Conservation (phyloP, 305 asterid genomes). For the Withania somnifera region DNA sequence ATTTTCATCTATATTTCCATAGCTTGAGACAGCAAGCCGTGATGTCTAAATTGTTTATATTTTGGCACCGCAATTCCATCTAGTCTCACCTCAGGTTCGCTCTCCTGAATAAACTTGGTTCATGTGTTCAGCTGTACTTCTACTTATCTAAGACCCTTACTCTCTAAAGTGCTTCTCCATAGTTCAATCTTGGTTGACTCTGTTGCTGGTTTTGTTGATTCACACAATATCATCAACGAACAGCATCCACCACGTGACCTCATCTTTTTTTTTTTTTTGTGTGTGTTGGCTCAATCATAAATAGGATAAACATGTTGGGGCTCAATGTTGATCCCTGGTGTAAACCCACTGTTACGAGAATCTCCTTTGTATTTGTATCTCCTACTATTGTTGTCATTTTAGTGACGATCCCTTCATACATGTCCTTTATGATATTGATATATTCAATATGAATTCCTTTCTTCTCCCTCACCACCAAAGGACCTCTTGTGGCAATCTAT, state of each 20-base stretch:
- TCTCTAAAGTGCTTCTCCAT: not conserved
- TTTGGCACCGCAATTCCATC: not conserved
- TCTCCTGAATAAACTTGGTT: not conserved
- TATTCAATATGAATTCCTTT: not conserved
- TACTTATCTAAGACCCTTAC: not conserved
- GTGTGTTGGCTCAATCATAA: not conserved
- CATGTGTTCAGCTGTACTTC: not conserved
- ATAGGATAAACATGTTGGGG: not conserved
- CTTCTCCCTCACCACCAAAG: not conserved
- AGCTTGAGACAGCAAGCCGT: not conserved
- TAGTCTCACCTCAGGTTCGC: not conserved
- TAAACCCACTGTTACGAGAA: not conserved
- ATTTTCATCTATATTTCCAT: not conserved
- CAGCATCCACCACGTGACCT: not conserved
- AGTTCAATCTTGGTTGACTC: not conserved
- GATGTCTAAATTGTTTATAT: not conserved
- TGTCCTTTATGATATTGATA: not conserved
- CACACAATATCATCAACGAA: not conserved
- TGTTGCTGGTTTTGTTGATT: not conserved
- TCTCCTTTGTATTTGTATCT: not conserved
- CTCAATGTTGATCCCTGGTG: not conserved
- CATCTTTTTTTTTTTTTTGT: not conserved
- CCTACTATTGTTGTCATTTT: not conserved
- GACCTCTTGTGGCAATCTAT: not conserved
- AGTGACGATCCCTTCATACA: not conserved